Evolutionary conservation across 495 filamentous ascomycete genomes (phyloP), one percentile per base, ranked within the genome.

Genomic region (Cercophora scortea): DNA sequence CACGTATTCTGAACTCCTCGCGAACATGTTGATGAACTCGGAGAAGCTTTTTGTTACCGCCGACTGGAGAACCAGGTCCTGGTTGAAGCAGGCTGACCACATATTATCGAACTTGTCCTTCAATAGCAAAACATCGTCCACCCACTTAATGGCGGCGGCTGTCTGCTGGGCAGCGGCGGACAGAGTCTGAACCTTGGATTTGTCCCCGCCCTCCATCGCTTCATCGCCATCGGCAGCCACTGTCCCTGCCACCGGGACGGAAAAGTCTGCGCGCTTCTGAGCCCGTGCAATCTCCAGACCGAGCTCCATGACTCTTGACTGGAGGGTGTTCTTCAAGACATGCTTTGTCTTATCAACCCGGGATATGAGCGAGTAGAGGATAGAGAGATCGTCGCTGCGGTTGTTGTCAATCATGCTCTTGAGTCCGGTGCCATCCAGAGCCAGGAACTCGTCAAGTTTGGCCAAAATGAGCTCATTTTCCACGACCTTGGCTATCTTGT

Each of bases 361-460:
- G 6, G 84, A 67, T 52, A 90, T 85, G 8, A 95, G 80, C 16
- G 81, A 70, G 62, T 90, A 96, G 6, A 96, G 73, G 46, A 88
- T 84, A 12, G 72, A 69, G 8, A 99, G 71, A 53, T 90, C 90
- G 7, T 87, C 81, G 13, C 86, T 46, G 43, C 84, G 80, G 59
- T 96, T 86, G 55, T 96, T 88, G 60, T 96, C 90, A 39, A 97
- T 83, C 93, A 99, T 99, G 59, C 77, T 78, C 48, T 79, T 80
- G 45, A 96, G 80, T 16, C 93, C 93, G 48, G 83, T 95, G 1
- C 82, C 81, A 59, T 95, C 88, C 61, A 95, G 79, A 18, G 82
- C 78, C 51, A 97, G 81, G 47, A 99, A 85, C 12, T 95, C 91
- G 4, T 79, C 71, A 11, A 96, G 80, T 49, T 89, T 86, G 8